These are phyloP conservation scores for Medicago truncatula DNA, from an alignment of 306 rosid species.

Conservation along the genomic window DNA sequence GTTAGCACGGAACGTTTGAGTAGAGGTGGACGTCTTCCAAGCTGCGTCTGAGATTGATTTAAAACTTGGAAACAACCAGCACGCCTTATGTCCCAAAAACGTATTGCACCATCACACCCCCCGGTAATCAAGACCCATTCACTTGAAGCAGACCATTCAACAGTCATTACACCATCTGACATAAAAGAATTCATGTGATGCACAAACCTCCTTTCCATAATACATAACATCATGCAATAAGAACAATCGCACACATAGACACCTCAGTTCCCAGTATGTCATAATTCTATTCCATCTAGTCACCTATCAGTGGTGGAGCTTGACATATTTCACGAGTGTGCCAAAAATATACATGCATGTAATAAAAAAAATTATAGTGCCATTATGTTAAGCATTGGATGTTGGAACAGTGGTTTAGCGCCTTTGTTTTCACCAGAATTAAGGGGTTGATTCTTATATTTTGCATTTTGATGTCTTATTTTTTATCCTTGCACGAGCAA, in stretches of 20 bases:
- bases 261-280: constrained; percentile 18
- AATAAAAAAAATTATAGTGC: not conserved
- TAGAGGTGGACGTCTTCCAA: constrained; percentile 86
- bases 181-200: constrained; percentile 37
- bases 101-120: constrained; percentile 97
- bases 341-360: not conserved
- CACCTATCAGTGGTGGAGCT: not conserved
- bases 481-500: not conserved
- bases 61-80: constrained; percentile 86
- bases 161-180: constrained; percentile 90
- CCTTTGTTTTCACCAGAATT: not conserved
- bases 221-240: constrained; percentile 17
- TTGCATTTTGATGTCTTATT: not conserved
- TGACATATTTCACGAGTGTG: not conserved
- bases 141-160: constrained; percentile 91
- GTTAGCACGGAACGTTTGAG: constrained; percentile 51
- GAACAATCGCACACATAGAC: constrained; percentile 13
- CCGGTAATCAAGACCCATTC: constrained; percentile 93
- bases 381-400: not conserved
- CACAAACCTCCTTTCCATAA: not conserved
- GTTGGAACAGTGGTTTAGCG: not conserved
- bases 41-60: constrained; percentile 89
- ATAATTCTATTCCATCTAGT: not conserved
- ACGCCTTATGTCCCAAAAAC: constrained; percentile 96
- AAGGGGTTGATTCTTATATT: not conserved